Base-by-base conservation (phyloP, 2,329 filamentous ascomycete species). In the Arthrinium puccinioides region DNA sequence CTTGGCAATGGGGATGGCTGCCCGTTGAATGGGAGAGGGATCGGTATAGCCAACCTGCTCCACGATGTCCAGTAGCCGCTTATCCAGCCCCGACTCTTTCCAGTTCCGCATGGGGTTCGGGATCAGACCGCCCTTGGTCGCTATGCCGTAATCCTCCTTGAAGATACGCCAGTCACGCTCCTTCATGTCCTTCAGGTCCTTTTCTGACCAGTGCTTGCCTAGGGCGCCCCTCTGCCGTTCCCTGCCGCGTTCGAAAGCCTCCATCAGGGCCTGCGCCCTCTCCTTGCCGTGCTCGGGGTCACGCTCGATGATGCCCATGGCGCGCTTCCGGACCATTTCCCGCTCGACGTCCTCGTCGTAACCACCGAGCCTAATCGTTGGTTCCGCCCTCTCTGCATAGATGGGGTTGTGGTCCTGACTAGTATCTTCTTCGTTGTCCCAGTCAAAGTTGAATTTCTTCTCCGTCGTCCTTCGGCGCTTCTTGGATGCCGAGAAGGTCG, bases 81-180 rank as follows among this genome's bases (percentile, higher is more conserved):
- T 72, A 4, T 92, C 89, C 26, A 98, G 70, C 6, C 72, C 73
- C 4, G 89, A 94, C 61, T 98, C 92, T 32, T 75, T 57, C 92
- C 92, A 98, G 49, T 73, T 87, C 34, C 92, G 87, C 89, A 98
- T 97, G 1, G 92, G 92, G 52, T 97, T 90, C 1, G 92, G 92
- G 39, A 97, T 87, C 19, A 75, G 74, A 29, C 90, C 90, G 40
- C 92, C 92, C 61, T 95, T 97, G 8, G 88, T 96, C 27, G 83
- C 74, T 57, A 98, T 98, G 51, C 92, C 94, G 66, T 95, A 97
- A 62, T 98, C 89, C 61, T 97, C 92, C 64, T 97, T 98, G 79
- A 98, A 96, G 51, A 98, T 97, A 56, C 92, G 86, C 92, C 92
- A 98, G 62, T 98, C 92, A 58, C 92, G 76, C 64, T 97, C 89